Base-by-base conservation (phyloP, 1,284 basidiomycete species). In the Veloboletus limbatus region DNA sequence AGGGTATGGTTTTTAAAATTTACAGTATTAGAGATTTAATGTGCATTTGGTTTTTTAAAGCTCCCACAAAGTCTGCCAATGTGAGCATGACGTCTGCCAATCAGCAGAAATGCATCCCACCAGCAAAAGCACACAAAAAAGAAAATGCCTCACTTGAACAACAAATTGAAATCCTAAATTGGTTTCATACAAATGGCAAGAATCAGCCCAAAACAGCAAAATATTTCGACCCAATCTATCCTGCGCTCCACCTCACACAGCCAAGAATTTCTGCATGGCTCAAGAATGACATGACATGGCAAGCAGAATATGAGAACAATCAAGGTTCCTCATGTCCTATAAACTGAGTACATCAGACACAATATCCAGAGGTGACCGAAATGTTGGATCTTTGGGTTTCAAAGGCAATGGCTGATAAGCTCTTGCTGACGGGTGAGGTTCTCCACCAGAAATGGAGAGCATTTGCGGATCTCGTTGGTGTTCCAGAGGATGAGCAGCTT, bases 151-250 rank as follows among this genome's bases (percentile, higher is more conserved):
- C 38, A 9, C 14, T 56, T 0, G 2, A 16, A 4, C 49, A 56
- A 17, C 1, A 4, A 3, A 48, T 56, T 8, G 25, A 49, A n/a
- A 51, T 56, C 4, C n/a, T 55, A 0, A 17, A 56, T 14, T 56
- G 51, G 54, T 13, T 48, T 20, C 13, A 51, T 26, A 14, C 13
- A 0, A 45, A 55, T 36, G 32, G 38, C 0, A 17, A 33, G 10
- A 40, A 24, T 14, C 41, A 56, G n/a, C 22, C 3, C 1, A 37
- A 45, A 10, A 55, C 37, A 3, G 47, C 40, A 14, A 25, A 18
- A 1, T 25, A 51, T 35, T 55, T 56, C 5, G 2, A 51, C 14
- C 0, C 0, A 3, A 44, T 33, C 2, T 53, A 56, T 40, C 45
- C 43, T 0, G 34, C 3, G 1, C 50, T 52, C 5, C 9, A 27